Percentiles rank a stretch among this genome's conserved stretches.
Evolutionary conservation across 164 flowering plant genomes (phyloP).

Genomic region (Hamamelis virginiana): DNA sequence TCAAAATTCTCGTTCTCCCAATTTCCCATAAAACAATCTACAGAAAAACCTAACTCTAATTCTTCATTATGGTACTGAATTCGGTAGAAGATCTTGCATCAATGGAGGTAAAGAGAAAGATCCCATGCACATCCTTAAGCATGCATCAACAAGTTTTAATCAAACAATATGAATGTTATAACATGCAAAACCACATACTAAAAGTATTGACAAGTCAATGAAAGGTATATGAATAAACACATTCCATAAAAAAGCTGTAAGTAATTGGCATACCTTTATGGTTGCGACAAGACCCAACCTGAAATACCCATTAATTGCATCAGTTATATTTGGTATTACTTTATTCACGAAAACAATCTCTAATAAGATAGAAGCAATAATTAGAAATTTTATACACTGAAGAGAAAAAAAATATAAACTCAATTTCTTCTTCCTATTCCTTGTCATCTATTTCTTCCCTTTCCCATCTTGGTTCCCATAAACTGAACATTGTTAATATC

Average conservation of each 20-base stretch:
- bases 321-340: not conserved
- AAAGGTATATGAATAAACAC: not conserved
- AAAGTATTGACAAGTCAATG: not conserved
- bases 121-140: too few relatives aligned
- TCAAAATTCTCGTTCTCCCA: too few relatives aligned
- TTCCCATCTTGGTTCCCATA: too few relatives aligned
- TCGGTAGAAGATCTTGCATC: too few relatives aligned
- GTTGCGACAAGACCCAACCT: conserved; percentile 15
- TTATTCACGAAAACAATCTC: not conserved
- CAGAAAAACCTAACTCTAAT: not conserved
- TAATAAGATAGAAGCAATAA: not conserved
- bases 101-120: too few relatives aligned
- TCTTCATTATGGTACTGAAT: not conserved
- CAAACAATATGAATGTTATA: not conserved
- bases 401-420: too few relatives aligned
- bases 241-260: not conserved
- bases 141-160: not conserved
- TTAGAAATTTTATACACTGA: too few relatives aligned
- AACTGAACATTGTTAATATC: too few relatives aligned
- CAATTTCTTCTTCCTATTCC: too few relatives aligned
- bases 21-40: not conserved
- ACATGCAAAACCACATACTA: not conserved
- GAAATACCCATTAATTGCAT: not conserved
- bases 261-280: conserved; percentile 8
- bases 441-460: too few relatives aligned